Evolutionary conservation across 2,329 filamentous ascomycete species (phyloP), one percentile per base, ranked within the genome.

Genomic region (Aulographum hederae): DNA sequence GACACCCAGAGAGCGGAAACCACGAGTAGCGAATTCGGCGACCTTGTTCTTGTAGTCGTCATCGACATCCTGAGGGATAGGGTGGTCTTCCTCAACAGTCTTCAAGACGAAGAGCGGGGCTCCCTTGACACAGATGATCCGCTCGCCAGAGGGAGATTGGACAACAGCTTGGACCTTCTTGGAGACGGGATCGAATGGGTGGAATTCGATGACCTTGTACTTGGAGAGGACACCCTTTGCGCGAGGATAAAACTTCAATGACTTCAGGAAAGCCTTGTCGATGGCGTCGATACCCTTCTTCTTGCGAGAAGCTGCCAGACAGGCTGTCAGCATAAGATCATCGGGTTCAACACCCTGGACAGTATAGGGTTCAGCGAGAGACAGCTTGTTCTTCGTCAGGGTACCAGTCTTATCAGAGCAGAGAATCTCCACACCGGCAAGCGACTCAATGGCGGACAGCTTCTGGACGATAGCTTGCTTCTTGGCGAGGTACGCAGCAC

Each of bases 341-440:
- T 89, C 78, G 21, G 77, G 69, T 43, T 85, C 78, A 37, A 91
- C 78, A 48, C 82, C 82, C 38, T 69, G 64, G 38, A 89, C 78
- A 25, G 74, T 80, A 63, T 75, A 92, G 35, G 82, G 82, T 52
- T 91, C 82, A 32, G 78, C 67, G 29, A 92, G 67, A 40, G 81
- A 86, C 15, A 92, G 71, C 65, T 89, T 91, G 68, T 92, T 92
- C 67, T 86, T 89, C 51, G 82, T 92, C 51, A 92, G 60, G 36
- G 82, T 92, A 61, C 82, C 82, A 18, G 82, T 91, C 70, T 91
- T 91, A 69, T 91, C 82, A 32, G 82, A 86, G 67, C 82, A 91
- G 35, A 92, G 77, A 54, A 92, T 89, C 59, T 92, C 78, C 39
- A 91, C 84, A 64, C 82, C 82, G 50, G 82, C 82, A 41, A 92